Conservation (phyloP, 345 rosid species). For the Boechera divaricarpa region DNA sequence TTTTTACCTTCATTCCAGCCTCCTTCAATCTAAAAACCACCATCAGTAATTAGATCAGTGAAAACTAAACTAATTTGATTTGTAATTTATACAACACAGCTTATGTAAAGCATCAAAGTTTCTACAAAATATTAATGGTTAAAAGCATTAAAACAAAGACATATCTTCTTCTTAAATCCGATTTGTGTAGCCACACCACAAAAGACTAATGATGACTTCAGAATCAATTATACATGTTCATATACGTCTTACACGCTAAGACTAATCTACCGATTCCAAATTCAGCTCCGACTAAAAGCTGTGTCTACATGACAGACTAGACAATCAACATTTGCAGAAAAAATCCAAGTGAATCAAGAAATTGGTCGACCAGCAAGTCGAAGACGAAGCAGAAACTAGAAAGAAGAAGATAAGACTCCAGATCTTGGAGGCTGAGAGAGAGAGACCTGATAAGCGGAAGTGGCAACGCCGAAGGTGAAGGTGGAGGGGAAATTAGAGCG, state of each 20-base stretch:
- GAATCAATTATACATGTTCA: too few species aligned
- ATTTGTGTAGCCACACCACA: not conserved
- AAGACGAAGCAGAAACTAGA: not conserved
- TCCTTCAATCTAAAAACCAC: constrained; percentile 79
- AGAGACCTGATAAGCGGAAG: constrained; percentile 65
- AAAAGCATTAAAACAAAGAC: not conserved
- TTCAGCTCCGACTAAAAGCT: too few species aligned
- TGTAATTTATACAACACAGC: not conserved
- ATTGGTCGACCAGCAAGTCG: not conserved
- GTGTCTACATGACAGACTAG: too few species aligned
- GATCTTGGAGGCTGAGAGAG: constrained; percentile 17
- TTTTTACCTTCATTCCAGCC: constrained; percentile 74
- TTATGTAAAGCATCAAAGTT: not conserved
- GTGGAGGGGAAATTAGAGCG: constrained; percentile 55
- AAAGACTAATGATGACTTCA: too few species aligned
- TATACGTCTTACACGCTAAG: too few species aligned
- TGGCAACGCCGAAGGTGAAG: constrained; percentile 65
- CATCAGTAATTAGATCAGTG: not conserved
- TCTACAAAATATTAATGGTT: too few species aligned
- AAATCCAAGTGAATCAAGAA: not conserved
- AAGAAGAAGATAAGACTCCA: constrained; percentile 1
- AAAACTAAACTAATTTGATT: not conserved
- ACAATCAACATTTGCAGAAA: constrained; percentile 6
- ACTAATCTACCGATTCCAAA: too few species aligned
- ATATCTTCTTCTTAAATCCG: not conserved